A percentile compares a stretch with the other conserved stretches of the same genome.
Conservation (phyloP, 805 yeast genomes). For the Saccharomycopsis sp. region DNA sequence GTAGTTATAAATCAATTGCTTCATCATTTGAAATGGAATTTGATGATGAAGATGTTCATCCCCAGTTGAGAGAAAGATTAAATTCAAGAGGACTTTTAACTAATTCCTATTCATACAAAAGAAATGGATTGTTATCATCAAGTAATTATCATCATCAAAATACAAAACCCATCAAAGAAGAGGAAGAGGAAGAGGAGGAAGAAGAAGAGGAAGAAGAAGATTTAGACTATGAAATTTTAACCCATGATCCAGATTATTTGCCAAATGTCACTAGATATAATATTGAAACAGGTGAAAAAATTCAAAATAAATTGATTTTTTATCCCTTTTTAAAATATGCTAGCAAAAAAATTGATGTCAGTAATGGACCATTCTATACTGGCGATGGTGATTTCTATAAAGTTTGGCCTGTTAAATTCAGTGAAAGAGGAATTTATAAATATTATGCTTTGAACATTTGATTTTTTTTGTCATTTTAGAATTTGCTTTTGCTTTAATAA, state of each 20-base stretch:
- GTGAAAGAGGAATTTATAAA: slow-evolving; percentile 43
- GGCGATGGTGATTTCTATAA: slow-evolving; percentile 25
- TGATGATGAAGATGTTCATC: no score
- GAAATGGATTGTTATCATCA: no score
- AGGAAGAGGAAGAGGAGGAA: no score
- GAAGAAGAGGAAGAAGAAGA: slow-evolving; percentile 8
- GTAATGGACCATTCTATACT: slow-evolving; percentile 38
- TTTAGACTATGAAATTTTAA: slow-evolving; percentile 16
- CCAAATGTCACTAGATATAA: slow-evolving; percentile 28
- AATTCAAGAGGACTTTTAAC: no score
- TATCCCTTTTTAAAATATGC: slow-evolving; percentile 45
- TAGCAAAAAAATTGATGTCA: slow-evolving; percentile 42
- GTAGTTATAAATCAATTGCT: no score
- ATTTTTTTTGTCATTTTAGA: no score
- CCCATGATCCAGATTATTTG: slow-evolving; percentile 16
- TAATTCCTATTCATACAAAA: no score
- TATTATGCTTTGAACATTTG: slow-evolving; percentile 40
- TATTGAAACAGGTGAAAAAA: slow-evolving; percentile 43
- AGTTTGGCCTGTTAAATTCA: slow-evolving; percentile 43
- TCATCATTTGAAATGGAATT: no score
- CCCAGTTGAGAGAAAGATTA: no score
- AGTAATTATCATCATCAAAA: no score
- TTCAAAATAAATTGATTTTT: slow-evolving; percentile 32
- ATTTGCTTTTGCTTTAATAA: no score
- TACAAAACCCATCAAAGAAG: no score